Base-by-base conservation (phyloP, 1,284 basidiomycete genomes). In the Ceratobasidium sp. region DNA sequence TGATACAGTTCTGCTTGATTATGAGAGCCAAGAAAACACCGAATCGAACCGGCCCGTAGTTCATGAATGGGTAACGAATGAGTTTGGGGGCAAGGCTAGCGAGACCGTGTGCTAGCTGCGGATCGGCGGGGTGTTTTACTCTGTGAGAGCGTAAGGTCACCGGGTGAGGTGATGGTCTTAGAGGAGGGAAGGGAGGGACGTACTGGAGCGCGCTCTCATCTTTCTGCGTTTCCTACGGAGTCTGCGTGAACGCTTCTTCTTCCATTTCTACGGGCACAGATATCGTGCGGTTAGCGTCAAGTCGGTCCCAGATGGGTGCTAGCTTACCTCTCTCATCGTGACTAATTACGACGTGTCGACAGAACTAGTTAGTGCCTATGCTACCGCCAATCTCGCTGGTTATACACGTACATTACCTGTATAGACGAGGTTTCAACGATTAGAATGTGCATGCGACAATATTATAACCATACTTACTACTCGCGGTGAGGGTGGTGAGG, bases 131-230 rank as follows among this genome's bases (percentile, higher is more conserved):
- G 80, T 81, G 79, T 80, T 84, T 84, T n/a, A 85, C 81, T 85
- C 84, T 85, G 80, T 65, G 77, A 59, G 61, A 76, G 46, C n/a
- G 73, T 43, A 51, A 43, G 59, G 61, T 37, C 74, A 25, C 51
- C n/a, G 17, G 46, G 34, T 22, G 19, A 9, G 62, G 51, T n/a
- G 61, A 19, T 57, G 34, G 6, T 46, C 56, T 15, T 11, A n/a
- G n/a, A n/a, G n/a, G n/a, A n/a, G n/a, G 44, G 66, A 43, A 32
- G 34, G 29, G 67, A 19, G 69, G 77, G 76, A 91, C 92, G 82
- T 82, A 94, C 93, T 94, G 88, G 92, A 94, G 85, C 92, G 92
- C 80, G 93, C 93, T 85, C 93, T 90, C 93, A 94, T 94, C 89
- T 94, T 94, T 92, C 92, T 91, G 88, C 92, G 92, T 83, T 94